Conservation (phyloP, 345 rosid species). For the Microthlaspi erraticum region DNA sequence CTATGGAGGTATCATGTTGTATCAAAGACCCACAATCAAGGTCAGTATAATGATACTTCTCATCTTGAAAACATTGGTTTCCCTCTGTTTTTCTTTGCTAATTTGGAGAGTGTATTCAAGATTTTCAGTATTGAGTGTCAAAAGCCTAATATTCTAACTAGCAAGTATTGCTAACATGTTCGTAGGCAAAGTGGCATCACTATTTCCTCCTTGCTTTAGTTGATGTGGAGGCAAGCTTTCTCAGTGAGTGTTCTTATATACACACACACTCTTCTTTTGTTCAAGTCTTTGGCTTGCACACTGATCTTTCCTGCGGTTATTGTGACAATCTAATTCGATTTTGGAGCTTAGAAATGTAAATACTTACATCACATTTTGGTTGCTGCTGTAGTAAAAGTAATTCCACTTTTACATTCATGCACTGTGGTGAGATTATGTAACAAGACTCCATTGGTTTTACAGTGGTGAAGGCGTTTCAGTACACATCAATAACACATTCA, state of each 20-base stretch:
- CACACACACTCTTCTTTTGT: not conserved
- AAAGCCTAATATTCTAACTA: not conserved
- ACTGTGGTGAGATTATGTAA: constrained; percentile 12
- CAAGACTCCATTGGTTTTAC: constrained; percentile 31
- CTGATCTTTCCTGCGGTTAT: not conserved
- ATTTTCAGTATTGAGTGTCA: not conserved
- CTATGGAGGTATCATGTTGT: constrained; percentile 60
- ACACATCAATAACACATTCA: constrained; percentile 67
- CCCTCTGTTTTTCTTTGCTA: not conserved
- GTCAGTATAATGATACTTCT: constrained; percentile 36
- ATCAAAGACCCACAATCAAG: constrained; percentile 53
- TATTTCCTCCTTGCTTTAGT: constrained; percentile 72
- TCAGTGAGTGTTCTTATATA: constrained; percentile 59
- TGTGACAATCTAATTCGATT: not conserved
- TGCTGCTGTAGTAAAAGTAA: not conserved
- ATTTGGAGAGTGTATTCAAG: not conserved
- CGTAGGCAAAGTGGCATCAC: constrained; percentile 87
- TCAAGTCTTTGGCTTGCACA: no score
- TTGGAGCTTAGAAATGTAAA: not conserved
- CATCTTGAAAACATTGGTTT: constrained; percentile 13
- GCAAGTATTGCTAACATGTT: not conserved
- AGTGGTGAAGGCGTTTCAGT: constrained; percentile 95
- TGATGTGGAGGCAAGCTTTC: constrained; percentile 91
- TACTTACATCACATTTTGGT: not conserved
- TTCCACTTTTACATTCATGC: not conserved